Percentiles rank a stretch among this genome's conserved stretches.
These are phyloP conservation scores for Candida pini DNA, from an alignment of 805 yeast genomes.

Conservation along the genomic window DNA sequence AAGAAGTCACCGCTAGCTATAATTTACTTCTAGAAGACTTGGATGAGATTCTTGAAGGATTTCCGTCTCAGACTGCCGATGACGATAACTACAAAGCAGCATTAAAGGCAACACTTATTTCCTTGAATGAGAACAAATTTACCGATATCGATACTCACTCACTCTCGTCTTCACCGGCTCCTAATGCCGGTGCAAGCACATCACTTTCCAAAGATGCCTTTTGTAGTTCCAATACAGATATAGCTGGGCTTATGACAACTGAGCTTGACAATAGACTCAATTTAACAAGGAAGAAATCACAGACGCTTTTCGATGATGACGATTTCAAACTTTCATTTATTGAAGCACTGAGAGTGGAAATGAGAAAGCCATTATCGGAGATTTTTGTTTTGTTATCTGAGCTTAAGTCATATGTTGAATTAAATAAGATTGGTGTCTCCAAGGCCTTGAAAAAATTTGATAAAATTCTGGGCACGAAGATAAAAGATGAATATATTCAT, in stretches of 20 bases:
- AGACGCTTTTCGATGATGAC: slow-evolving; percentile 31
- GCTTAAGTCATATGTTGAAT: slow-evolving; percentile 73
- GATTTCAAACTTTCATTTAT: slow-evolving; percentile 34
- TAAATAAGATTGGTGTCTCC: slow-evolving; percentile 83
- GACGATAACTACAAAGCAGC: slow-evolving; percentile 8
- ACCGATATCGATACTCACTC: slow-evolving; percentile 4
- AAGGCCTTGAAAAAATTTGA: slow-evolving; percentile 92
- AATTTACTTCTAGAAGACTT: slow-evolving; percentile 57
- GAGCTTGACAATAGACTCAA: slow-evolving; percentile 13
- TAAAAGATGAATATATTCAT: slow-evolving; percentile 54
- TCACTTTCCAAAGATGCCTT: slow-evolving; percentile 18
- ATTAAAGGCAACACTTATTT: slow-evolving; percentile 12
- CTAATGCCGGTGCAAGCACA: slow-evolving; percentile 2
- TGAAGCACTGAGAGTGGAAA: slow-evolving; percentile 52
- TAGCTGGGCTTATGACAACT: neutral
- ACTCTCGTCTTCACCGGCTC: neutral
- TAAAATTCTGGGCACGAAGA: slow-evolving; percentile 61
- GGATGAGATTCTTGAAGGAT: slow-evolving; percentile 48
- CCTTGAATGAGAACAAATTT: slow-evolving; percentile 8
- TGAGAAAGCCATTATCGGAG: slow-evolving; percentile 60
- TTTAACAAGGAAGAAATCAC: slow-evolving; percentile 23
- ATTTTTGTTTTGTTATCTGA: slow-evolving; percentile 75
- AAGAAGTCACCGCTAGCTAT: slow-evolving; percentile 45
- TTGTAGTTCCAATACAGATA: slow-evolving; percentile 8
- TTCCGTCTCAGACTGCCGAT: slow-evolving; percentile 17